Evolutionary conservation across 2,329 filamentous ascomycete species (phyloP).

Genomic region (Beauveria australis): DNA sequence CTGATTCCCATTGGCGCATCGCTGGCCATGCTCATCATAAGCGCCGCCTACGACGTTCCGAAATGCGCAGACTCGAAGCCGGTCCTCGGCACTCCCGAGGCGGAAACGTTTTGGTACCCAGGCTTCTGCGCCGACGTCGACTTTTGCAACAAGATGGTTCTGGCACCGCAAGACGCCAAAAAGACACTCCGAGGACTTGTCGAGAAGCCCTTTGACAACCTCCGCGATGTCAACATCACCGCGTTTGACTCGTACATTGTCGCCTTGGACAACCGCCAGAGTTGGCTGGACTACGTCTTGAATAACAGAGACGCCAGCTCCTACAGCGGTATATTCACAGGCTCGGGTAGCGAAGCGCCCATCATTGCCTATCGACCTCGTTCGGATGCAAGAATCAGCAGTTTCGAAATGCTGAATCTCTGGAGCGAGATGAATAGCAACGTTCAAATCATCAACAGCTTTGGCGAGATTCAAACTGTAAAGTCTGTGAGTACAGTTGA

Average conservation of each 20-base stretch:
- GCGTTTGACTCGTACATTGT: background rate
- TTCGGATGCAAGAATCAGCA: background rate
- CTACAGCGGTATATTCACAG: background rate
- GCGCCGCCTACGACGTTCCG: background rate
- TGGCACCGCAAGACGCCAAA: background rate
- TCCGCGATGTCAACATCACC: background rate
- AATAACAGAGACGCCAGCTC: background rate
- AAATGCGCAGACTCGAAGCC: background rate
- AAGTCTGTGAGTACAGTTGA: background rate
- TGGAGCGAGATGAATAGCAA: slow-evolving; percentile 5
- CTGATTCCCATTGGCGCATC: slow-evolving; percentile 22
- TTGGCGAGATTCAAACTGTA: background rate
- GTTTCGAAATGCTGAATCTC: background rate
- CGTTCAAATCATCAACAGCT: background rate
- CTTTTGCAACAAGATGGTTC: background rate
- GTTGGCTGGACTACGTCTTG: background rate
- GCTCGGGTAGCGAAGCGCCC: background rate
- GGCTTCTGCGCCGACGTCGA: background rate
- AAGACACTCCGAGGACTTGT: background rate
- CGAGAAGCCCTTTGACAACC: background rate
- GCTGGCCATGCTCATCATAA: background rate
- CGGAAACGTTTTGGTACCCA: background rate
- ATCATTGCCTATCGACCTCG: background rate
- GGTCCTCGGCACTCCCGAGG: background rate
- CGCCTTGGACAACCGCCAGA: background rate